Base-by-base conservation (phyloP, 305 asterid genomes). In the Rubia peregrina region DNA sequence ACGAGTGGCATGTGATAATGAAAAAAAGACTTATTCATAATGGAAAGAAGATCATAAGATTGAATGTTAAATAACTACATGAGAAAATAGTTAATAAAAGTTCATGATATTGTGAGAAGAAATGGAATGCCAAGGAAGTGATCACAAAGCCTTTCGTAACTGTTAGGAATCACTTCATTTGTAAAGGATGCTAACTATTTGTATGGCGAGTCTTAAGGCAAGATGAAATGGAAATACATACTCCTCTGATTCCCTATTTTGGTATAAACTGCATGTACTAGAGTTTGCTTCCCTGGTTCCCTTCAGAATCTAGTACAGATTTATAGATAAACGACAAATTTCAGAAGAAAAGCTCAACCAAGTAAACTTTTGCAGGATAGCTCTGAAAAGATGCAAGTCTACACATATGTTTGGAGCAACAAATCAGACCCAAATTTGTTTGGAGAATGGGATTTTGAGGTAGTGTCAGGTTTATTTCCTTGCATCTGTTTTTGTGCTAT, bases 391-490 rank as follows among this genome's bases (percentile, higher is more conserved):
- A 57, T 87, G 85, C 84, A 84, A 71, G 88, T 81, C 48, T 38
- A 81, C 74, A 79, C 93, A 9, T 92, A 90, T 61, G 84, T 89
- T 61, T 89, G 98, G 97, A 83, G 17, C 59, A 79, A 90, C 81
- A 84, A 83, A 85, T 76, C 75, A 33, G 97, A 90, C 85, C 97
- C 97, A 30, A 71, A 85, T 76, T 77, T 92, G 74, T 76, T 83
- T 26, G 97, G 97, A 61, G 85, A 84, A 68, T 92, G 98, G 97
- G 79, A 90, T 80, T 86, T 90, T 61, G 90, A 90, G 90, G 98
- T 92, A 71, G 76, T 55, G 21, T 48, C 30, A 41, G 38, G 19
- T 72, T 53, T 24, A 3, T 67, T 42, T 53, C 16, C 16, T 5
- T 16, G 51, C 46, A 36, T 60, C 43, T 65, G 14, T 51, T 48